Percentiles rank a stretch among this genome's conserved stretches.
These are phyloP conservation scores for Lobosporangium transversale DNA, from an alignment of 192 early-diverging fungal species.

Conservation along the genomic window DNA sequence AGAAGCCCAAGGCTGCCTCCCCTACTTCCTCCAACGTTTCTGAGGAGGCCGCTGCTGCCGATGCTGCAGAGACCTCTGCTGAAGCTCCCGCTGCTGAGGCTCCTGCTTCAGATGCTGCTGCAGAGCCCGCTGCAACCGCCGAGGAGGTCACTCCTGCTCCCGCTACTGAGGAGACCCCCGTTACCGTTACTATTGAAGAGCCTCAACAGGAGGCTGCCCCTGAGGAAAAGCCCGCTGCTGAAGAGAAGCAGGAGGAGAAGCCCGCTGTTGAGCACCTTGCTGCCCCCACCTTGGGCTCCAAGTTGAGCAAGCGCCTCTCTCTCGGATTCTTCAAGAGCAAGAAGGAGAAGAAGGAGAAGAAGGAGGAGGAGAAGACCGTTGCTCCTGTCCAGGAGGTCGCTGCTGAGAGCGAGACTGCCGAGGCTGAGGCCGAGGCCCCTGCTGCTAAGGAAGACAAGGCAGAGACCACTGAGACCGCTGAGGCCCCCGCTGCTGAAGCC, in stretches of 20 bases:
- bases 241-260: slow-evolving; percentile 48
- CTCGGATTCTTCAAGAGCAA: slow-evolving; percentile 44
- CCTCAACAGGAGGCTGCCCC: slow-evolving; percentile 1
- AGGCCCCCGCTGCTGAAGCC: slow-evolving; percentile 11
- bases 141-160: slow-evolving; percentile 10
- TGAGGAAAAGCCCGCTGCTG: neutral
- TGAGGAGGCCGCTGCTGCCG: slow-evolving; percentile 10
- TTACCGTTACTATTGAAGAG: neutral
- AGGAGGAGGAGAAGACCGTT: slow-evolving; percentile 18
- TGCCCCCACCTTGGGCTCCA: slow-evolving; percentile 14
- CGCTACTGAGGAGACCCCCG: neutral
- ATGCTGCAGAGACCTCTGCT: neutral
- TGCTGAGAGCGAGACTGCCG: neutral
- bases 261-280: slow-evolving; percentile 29
- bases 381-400: slow-evolving; percentile 17
- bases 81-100: slow-evolving; percentile 11
- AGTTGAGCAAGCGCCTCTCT: slow-evolving; percentile 43
- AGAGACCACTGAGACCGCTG: slow-evolving; percentile 8
- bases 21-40: neutral
- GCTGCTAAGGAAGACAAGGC: slow-evolving; percentile 19
- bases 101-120: neutral
- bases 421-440: neutral
- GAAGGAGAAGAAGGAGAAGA: slow-evolving; percentile 43
- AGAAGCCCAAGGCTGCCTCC: slow-evolving; percentile 41
- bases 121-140: neutral